These are phyloP conservation scores for Phytophthora pisi DNA, from an alignment of 352 stramenopile species.

Conservation along the genomic window DNA sequence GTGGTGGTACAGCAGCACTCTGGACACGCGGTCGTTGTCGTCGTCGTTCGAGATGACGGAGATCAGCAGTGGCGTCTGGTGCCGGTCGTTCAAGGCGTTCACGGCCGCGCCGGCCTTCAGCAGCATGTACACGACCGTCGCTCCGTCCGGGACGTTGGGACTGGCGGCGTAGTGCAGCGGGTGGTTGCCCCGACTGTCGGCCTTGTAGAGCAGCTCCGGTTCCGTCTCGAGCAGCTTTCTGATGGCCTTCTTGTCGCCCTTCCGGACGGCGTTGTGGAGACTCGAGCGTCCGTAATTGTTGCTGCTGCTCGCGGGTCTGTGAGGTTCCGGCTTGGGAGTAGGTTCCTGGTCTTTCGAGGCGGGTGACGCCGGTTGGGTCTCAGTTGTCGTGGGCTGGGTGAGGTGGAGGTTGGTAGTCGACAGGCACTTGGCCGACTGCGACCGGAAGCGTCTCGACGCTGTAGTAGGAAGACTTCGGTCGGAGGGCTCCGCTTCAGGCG, in stretches of 20 bases:
- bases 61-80: conserved; percentile 59
- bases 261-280: conserved; percentile 60
- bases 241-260: conserved; percentile 49
- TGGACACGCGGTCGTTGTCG: conserved; percentile 53
- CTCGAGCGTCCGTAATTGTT: conserved; percentile 52
- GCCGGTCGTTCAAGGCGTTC: conserved; percentile 57
- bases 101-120: conserved; percentile 54
- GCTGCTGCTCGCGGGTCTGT: conserved; percentile 4
- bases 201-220: conserved; percentile 41
- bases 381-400: conserved; percentile 4
- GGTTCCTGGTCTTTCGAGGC: not conserved
- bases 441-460: conserved; percentile 14
- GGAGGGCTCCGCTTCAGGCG: conserved; percentile 28
- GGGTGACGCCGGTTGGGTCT: conserved; percentile 10
- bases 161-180: conserved; percentile 67
- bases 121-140: conserved; percentile 50
- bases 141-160: conserved; percentile 34
- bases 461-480: conserved; percentile 16
- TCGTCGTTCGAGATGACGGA: conserved; percentile 59
- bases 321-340: not conserved
- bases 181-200: conserved; percentile 61
- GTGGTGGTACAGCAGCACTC: conserved; percentile 58
- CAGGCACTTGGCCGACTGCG: conserved; percentile 29
- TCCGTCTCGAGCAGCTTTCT: conserved; percentile 37
- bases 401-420: conserved; percentile 8